Evolutionary conservation across 441 rosid species (phyloP).

Genomic region (Cnidoscolus chayamansa): DNA sequence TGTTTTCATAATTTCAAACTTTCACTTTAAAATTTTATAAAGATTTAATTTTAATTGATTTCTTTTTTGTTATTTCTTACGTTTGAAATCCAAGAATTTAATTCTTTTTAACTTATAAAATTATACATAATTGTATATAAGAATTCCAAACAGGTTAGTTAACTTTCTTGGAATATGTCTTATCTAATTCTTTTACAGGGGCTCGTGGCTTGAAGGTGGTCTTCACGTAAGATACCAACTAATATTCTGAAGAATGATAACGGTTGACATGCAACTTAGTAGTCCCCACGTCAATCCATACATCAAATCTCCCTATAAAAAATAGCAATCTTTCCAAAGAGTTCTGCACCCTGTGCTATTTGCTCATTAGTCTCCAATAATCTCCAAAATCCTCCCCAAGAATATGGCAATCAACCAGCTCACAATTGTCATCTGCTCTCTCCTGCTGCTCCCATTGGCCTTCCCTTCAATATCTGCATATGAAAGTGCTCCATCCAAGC

Average conservation of each 20-base stretch:
- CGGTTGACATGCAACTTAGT: constrained; percentile 27
- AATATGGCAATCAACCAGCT: constrained; percentile 44
- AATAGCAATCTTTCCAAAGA: constrained; percentile 1
- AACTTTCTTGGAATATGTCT: too few relatives aligned
- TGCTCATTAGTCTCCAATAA: constrained; percentile 1
- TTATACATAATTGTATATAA: too few relatives aligned
- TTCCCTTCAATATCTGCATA: constrained; percentile 28
- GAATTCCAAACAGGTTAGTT: too few relatives aligned
- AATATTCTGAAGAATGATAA: neutral
- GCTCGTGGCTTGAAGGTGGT: constrained; percentile 21
- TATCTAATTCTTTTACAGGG: too few relatives aligned
- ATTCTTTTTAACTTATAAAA: too few relatives aligned
- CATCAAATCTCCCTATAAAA: constrained; percentile 22
- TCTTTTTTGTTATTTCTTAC: too few relatives aligned
- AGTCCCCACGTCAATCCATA: constrained; percentile 34
- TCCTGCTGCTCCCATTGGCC: constrained; percentile 37
- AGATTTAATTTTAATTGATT: too few relatives aligned
- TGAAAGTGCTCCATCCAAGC: constrained; percentile 26
- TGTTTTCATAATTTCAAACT: too few relatives aligned
- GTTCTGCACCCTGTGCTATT: constrained; percentile 9
- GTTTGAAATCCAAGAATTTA: too few relatives aligned
- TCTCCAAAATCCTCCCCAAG: neutral
- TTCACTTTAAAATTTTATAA: too few relatives aligned
- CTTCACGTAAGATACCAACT: constrained; percentile 31
- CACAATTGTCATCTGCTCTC: constrained; percentile 26